Percentiles rank a stretch among this genome's conserved stretches.
These are phyloP conservation scores for Carex arenaria DNA, from an alignment of 202 grass and related monocot genomes.

Conservation along the genomic window DNA sequence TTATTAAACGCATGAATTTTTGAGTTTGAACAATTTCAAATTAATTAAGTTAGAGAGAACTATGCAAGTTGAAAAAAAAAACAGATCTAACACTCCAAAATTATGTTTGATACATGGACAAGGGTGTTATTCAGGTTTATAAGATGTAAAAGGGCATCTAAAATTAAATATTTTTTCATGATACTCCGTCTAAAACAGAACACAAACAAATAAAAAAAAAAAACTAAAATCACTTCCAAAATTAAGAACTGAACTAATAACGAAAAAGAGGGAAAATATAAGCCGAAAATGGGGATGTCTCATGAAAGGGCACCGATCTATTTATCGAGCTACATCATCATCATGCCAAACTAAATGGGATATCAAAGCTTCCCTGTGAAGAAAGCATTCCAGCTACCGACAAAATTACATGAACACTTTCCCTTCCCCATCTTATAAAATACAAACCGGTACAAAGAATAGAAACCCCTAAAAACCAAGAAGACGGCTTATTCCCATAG, in stretches of 20 bases:
- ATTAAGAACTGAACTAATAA: not conserved
- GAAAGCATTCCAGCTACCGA: not conserved
- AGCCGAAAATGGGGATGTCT: not conserved
- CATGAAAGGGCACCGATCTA: constrained; percentile 15
- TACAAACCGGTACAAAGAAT: not conserved
- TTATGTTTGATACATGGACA: no score
- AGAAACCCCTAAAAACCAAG: not conserved
- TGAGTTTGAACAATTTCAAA: no score
- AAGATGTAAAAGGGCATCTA: no score
- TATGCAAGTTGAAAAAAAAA: no score
- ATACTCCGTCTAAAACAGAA: not conserved
- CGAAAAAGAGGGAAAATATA: not conserved
- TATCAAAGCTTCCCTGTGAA: not conserved
- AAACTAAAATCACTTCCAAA: not conserved
- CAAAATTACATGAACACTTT: not conserved
- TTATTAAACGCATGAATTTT: no score
- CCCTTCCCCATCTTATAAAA: not conserved
- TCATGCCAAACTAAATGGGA: not conserved
- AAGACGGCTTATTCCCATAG: not conserved
- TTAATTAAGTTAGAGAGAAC: no score
- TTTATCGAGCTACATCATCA: constrained; percentile 2
- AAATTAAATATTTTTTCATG: no score
- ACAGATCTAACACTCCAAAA: no score
- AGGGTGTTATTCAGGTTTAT: no score
- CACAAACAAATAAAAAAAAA: not conserved